Evolutionary conservation across 1,139 yeast species (phyloP), one percentile per base, ranked within the genome.

Genomic region (Saccharomycopsis crataegensis): DNA sequence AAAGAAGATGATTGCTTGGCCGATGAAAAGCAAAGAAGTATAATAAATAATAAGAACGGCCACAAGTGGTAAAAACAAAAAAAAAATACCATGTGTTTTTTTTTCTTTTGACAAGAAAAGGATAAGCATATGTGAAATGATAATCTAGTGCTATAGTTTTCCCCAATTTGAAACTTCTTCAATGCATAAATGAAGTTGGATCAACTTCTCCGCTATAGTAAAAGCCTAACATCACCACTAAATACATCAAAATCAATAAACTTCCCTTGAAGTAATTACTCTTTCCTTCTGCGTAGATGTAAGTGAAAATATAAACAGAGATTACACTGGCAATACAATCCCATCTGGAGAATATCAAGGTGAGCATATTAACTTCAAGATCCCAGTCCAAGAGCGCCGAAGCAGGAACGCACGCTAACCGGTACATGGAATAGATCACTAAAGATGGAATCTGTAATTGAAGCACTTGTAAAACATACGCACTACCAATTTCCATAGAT

Each of bases 401-500:
- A 16, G 32, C 32, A 41, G 63, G 65, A 9, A 67, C 63, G 32
- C 57, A 58, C n/a, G 62, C 61, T 2, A 59, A 54, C 53, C 69
- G 69, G n/a, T 73, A 74, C 40, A 87, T 78, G 1, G 96, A 86
- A 64, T 80, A 90, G 14, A 91, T 67, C 3, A 90, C 96, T 64
- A 93, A 76, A 6, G 95, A 83, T 0, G 99, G 99, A 49, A 93
- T 88, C 67, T 93, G 99, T 59, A 93, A 76, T 54, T 93, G 73
- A 60, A 96, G 94, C n/a, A 93, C 99, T 67, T 93, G 99, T 58
- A 93, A 74, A 0, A 96, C 99, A 66, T 93, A 93, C 0, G 99
- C 99, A 60, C 96, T 85, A 59, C 99, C 99, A 67, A 93, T 93
- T 67, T 93, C 99, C 96, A 93, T 88, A 1, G 94, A 86, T 50